Percentiles rank a stretch among this genome's conserved stretches.
Evolutionary conservation across 192 early-diverging fungal species (phyloP).

Genomic region (Pecoramyces ruminantium): DNA sequence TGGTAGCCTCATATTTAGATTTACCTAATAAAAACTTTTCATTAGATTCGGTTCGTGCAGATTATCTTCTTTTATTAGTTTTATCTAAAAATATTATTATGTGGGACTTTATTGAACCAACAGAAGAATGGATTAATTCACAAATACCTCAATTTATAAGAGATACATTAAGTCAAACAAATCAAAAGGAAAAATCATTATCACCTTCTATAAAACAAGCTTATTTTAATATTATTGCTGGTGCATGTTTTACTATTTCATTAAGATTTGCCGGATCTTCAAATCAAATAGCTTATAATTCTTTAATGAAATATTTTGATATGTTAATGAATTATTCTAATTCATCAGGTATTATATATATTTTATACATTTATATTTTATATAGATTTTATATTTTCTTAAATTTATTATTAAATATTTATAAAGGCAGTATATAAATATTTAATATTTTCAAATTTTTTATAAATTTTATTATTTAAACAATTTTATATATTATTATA

Average conservation of each 20-base stretch:
- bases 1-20: constrained; percentile 43
- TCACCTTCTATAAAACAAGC: constrained; percentile 31
- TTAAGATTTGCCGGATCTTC: constrained; percentile 49
- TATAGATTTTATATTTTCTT: too few relatives aligned
- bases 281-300: constrained; percentile 21
- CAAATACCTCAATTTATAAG: constrained; percentile 44
- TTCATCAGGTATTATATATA: constrained; percentile 17
- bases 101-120: constrained; percentile 47
- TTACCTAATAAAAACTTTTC: constrained; percentile 33
- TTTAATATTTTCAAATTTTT: too few relatives aligned
- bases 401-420: too few relatives aligned
- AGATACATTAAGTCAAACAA: neutral
- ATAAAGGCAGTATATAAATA: too few relatives aligned
- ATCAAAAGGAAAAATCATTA: constrained; percentile 13
- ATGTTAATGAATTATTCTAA: constrained; percentile 15
- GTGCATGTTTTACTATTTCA: constrained; percentile 46
- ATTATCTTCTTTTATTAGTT: constrained; percentile 48
- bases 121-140: constrained; percentile 38
- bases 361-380: neutral
- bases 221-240: constrained; percentile 42
- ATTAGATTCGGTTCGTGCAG: constrained; percentile 55
- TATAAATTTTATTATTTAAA: too few relatives aligned
- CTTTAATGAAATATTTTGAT: constrained; percentile 33
- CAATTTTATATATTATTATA: too few relatives aligned
- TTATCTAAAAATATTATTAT: constrained; percentile 57